These are phyloP conservation scores for Gamarada debralockiae DNA, from an alignment of 495 filamentous ascomycete species.

Conservation along the genomic window DNA sequence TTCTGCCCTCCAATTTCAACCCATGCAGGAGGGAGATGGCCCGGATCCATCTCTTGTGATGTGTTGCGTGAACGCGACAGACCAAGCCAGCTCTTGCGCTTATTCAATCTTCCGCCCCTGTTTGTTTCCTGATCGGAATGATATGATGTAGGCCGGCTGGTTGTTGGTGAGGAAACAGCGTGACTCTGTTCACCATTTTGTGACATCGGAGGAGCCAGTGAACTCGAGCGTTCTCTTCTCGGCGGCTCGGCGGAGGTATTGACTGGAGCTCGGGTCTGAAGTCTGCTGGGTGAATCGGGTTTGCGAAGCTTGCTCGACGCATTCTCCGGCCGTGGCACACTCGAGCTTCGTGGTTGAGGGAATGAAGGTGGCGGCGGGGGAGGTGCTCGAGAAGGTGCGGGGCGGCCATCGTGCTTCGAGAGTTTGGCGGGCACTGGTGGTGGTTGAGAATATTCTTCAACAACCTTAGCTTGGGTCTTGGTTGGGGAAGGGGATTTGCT, in stretches of 20 bases:
- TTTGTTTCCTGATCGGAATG: constrained; percentile 15
- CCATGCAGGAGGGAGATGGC: constrained; percentile 46
- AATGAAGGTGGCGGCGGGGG: too few relatives aligned
- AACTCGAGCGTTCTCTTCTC: neutral
- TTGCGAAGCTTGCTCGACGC: neutral
- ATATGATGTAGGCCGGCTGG: constrained; percentile 8
- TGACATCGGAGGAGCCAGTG: neutral
- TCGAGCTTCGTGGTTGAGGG: too few relatives aligned
- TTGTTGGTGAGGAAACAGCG: constrained; percentile 4
- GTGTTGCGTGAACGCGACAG: constrained; percentile 26
- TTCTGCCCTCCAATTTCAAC: constrained; percentile 52
- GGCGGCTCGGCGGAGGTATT: neutral
- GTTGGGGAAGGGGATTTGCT: too few relatives aligned
- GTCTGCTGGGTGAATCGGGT: neutral
- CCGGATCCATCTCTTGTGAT: constrained; percentile 16
- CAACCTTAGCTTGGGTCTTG: too few relatives aligned
- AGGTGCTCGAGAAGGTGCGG: too few relatives aligned
- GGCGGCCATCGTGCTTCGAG: too few relatives aligned
- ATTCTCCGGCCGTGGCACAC: neutral
- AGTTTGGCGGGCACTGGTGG: too few relatives aligned
- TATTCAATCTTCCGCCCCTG: constrained; percentile 22
- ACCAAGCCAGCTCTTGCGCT: constrained; percentile 53
- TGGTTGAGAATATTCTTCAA: too few relatives aligned
- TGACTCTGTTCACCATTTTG: neutral
- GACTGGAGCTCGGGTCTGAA: neutral